A percentile compares a stretch with the other conserved stretches of the same genome.
phyloP scores from a whole-genome alignment of 371 early-diverging fungal species.

The Mucor irregularis region DNA sequence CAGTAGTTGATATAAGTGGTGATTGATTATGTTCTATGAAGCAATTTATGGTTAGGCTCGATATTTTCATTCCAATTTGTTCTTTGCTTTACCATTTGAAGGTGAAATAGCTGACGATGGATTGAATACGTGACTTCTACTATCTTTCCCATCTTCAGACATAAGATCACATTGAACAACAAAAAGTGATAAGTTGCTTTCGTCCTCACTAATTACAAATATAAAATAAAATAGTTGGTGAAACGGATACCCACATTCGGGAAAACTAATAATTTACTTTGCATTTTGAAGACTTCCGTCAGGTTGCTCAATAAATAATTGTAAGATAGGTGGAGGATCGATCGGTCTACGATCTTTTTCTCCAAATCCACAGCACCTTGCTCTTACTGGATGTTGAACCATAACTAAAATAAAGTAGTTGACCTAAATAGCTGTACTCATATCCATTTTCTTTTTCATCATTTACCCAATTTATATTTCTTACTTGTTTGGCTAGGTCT shows the following conservation, averaged over 20 bases:
- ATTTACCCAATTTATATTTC: constrained; percentile 28
- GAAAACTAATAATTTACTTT: constrained; percentile 13
- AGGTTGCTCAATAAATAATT: constrained; percentile 33
- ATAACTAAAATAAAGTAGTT: constrained; percentile 15
- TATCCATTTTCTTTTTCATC: neutral
- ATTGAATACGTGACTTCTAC: constrained; percentile 26
- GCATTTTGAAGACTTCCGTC: constrained; percentile 31
- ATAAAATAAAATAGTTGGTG: neutral
- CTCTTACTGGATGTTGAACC: constrained; percentile 62
- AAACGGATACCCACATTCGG: too few species aligned
- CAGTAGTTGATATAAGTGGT: constrained; percentile 9
- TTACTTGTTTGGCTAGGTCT: constrained; percentile 30
- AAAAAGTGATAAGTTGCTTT: constrained; percentile 22
- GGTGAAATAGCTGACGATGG: constrained; percentile 23
- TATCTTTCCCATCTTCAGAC: constrained; percentile 28
- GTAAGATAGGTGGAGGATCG: constrained; percentile 37
- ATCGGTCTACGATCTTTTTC: constrained; percentile 38
- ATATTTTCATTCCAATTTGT: too few species aligned
- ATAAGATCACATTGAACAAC: constrained; percentile 30
- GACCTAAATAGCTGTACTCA: neutral
- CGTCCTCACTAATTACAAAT: constrained; percentile 11
- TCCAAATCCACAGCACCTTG: constrained; percentile 60
- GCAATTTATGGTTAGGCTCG: too few species aligned
- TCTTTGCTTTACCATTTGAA: too few species aligned
- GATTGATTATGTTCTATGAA: too few species aligned